Conservation (phyloP, 805 yeast species). For the Wickerhamomyces alni region DNA sequence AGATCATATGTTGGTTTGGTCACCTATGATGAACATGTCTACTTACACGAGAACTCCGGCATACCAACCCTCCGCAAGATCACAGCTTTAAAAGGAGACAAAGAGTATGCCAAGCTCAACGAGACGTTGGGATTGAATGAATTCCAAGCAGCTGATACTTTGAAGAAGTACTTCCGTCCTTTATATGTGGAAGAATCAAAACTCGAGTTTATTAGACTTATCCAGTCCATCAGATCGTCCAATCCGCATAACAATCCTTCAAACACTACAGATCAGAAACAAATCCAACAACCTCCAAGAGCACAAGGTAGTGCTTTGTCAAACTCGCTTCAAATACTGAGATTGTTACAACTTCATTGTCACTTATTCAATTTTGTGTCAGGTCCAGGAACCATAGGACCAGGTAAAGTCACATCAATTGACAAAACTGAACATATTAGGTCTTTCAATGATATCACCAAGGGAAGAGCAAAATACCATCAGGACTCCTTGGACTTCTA, state of each 20-base stretch:
- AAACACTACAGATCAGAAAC: no score
- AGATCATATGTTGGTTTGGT: constrained; percentile 77
- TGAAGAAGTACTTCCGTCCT: not conserved
- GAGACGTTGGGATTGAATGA: not conserved
- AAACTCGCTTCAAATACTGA: constrained; percentile 73
- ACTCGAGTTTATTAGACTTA: constrained; percentile 35
- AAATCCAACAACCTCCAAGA: constrained; percentile 46
- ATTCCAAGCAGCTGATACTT: not conserved
- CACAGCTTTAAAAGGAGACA: not conserved
- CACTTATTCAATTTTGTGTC: constrained; percentile 83
- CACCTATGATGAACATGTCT: constrained; percentile 81
- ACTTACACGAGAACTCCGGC: constrained; percentile 70
- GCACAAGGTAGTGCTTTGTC: constrained; percentile 87
- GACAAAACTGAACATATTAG: constrained; percentile 88
- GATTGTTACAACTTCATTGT: constrained; percentile 76
- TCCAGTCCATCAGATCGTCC: constrained; percentile 1
- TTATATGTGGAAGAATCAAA: not conserved
- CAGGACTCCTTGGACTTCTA: constrained; percentile 66
- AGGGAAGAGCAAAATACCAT: constrained; percentile 73
- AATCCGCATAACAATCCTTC: no score
- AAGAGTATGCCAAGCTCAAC: not conserved
- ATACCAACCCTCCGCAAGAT: constrained; percentile 29
- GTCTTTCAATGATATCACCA: constrained; percentile 91
- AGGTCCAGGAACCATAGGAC: constrained; percentile 91
- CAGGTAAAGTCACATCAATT: constrained; percentile 86